Base-by-base conservation (phyloP, 2,329 filamentous ascomycete species). In the Cephalotrichum gorgonifer region DNA sequence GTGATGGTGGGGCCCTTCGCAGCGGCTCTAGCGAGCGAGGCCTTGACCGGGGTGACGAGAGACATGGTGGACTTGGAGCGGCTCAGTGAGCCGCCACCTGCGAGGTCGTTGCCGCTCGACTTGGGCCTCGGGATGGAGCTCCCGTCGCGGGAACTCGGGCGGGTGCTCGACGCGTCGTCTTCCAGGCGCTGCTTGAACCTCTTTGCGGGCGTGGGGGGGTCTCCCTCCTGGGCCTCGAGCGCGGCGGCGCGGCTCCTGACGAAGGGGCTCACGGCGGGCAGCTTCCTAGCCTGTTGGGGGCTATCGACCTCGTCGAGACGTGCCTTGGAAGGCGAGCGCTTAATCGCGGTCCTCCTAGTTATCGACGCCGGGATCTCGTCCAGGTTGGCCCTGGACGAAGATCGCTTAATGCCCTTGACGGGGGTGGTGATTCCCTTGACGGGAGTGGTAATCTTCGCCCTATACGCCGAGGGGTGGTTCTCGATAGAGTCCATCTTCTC, bases 401-500 rank as follows among this genome's bases (percentile, higher is more conserved):
- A 59, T 22, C 62, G 62, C 56, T 66, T 66, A 38, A 62, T 50
- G 31, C 57, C 56, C 3, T 60, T 50, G 28, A 68, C 62, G 9
- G 79, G 76, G n/a, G 76, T 75, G 54, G 71, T 65, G 8, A 75
- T 73, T 31, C 65, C 73, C 4, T 73, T 65, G 52, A 78, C 73
- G 22, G 76, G 75, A 5, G 73, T 66, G 52, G 78, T 73, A 23
- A 76, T 76, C 33, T 38, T 38, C 33, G 33, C 33, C 53, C 87
- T 76, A 69, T 83, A 93, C 15, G 84, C 79, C 11, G 90, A 95
- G 8, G 88, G 75, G 62, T 96, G 90, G 53, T 83, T 83, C 41
- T 81, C 87, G 60, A 97, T 96, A 2, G 90, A 96, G 62, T 95
- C 89, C 91, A 97, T 96, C 73, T 95, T 97, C 68, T 88, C 88